Base-by-base conservation (phyloP, 305 asterid genomes). In the Fraxinus greggii region DNA sequence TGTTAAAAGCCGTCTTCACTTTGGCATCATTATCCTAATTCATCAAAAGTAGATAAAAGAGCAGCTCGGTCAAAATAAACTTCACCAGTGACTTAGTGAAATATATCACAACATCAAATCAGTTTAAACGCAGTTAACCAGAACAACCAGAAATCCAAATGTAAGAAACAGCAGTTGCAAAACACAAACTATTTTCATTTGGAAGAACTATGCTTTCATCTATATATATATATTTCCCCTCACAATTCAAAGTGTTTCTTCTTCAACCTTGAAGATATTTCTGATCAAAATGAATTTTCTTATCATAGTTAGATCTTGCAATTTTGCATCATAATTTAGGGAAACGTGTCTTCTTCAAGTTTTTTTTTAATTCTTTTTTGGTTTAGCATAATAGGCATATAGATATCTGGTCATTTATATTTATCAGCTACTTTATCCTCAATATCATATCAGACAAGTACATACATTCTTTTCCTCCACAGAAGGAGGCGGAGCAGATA, bases 1-100 rank as follows among this genome's bases (percentile, higher is more conserved):
- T 92, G 90, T 89, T 95, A 89, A 97, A 97, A 73, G 99, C 98
- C 0, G 90, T 89, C 94, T 93, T 94, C 89, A 96, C 98, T 88
- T 90, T 94, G 78, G 88, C 93, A 77, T 93, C 99, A 56, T 91
- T 98, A 45, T 90, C 98, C 99, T 96, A 83, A 82, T 79, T 40
- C 86, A 86, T 40, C 77, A 84, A 72, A 83, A 78, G 80, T 75
- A 87, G 80, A 48, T 17, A 83, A 75, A 78, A 79, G n/a, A 67
- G 38, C 36, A 67, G 10, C 74, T 67, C 9, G 0, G 74, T 67
- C 36, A 67, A 28, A 26, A 26, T 67, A 67, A 24, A 12, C n/a
- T 67, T 67, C 36, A 26, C 21, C 36, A 1, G 21, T 67, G 19
- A 67, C 35, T 26, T 67, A 3, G 36, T 28, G 35, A 29, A 67